Evolutionary conservation across 2,329 filamentous ascomycete species (phyloP), one percentile per base, ranked within the genome.

Genomic region (Scedosporium dehoogii): DNA sequence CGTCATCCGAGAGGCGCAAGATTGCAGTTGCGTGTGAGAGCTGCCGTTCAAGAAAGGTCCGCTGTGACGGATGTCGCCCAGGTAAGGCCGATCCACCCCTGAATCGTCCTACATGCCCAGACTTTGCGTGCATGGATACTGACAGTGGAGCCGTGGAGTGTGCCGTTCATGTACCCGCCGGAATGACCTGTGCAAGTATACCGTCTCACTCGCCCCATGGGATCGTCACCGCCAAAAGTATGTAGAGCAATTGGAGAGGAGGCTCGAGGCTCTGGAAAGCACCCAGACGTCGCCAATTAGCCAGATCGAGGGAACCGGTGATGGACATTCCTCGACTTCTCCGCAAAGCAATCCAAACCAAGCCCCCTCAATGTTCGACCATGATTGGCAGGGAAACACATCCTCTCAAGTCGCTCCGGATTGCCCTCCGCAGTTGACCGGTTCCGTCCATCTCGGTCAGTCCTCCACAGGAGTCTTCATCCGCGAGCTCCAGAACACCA

Each of bases 21-120:
- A 38, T 58, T n/a, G 56, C 56, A 12, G 4, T 58, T n/a, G 56
- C 56, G n/a, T 58, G 56, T 21, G 56, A 58, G 56, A 58, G 41
- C 29, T 58, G 56, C 56, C 21, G 56, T 10, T 27, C 27, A 12
- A 38, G 58, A 16, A 59, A 59, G 14, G 58, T 59, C 16, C 58
- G 58, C 6, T 59, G 58, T 18, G 58, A 59, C 23, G 58, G 58
- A 21, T 23, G 27, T 41, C 58, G 38, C 6, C 58, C 58, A 46
- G 48, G 48, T 25, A 53, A 23, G 48, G 6, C n/a, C n/a, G 16
- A 53, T 33, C 29, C 9, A 7, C 6, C 29, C 29, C 29, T 33
- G 9, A 6, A 2, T 7, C 7, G 1, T 9, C 29, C 29, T 33
- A 33, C 5, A 53, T 46, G 42, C 42, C 14, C 18, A 21, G 1